Base-by-base conservation (phyloP, 2,329 filamentous ascomycete genomes). In the Colletotrichum neosansevieriae region DNA sequence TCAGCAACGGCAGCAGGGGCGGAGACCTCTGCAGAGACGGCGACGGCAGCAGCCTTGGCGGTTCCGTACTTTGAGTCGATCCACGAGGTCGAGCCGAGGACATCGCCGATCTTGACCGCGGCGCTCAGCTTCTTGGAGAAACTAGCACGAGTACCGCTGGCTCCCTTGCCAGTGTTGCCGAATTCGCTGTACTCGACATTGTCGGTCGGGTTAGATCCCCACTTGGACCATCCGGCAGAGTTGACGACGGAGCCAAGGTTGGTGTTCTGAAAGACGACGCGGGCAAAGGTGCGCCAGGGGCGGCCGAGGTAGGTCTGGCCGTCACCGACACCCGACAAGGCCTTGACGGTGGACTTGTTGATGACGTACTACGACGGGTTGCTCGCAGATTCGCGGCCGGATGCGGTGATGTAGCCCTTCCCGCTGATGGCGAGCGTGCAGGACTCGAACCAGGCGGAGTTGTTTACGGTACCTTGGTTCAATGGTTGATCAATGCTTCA, bases 141-240 rank as follows among this genome's bases (percentile, higher is more conserved):
- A 40, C 77, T 80, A 4, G 85, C 88, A 49, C 89, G 79, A 0
- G 80, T 83, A 0, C 87, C 87, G 17, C 76, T 75, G 2, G 88
- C 80, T 3, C 89, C 89, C 42, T 79, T 75, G 2, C 89, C 89
- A 0, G 82, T 83, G 76, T 91, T 92, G 29, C 71, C 77, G 72
- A 85, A 91, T 79, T 91, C 89, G 10, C 78, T 85, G 70, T 86
- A 91, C 34, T 80, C 76, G 2, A 90, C 85, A 50, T 86, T 78
- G 36, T 79, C 80, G 1, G 86, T 88, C 32, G 82, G 80, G 21
- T 81, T 75, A 49, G 83, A 78, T 1, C 79, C 79, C 89, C 89
- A 91, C 34, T 80, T 75, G 4, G 73, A 75, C 89, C 89, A 91
- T 0, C 89, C 89, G 0, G 84, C 83, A 2, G 80, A 65, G 72